Base-by-base conservation (phyloP, 345 rosid genomes). In the Rhodomyrtus tomentosa region DNA sequence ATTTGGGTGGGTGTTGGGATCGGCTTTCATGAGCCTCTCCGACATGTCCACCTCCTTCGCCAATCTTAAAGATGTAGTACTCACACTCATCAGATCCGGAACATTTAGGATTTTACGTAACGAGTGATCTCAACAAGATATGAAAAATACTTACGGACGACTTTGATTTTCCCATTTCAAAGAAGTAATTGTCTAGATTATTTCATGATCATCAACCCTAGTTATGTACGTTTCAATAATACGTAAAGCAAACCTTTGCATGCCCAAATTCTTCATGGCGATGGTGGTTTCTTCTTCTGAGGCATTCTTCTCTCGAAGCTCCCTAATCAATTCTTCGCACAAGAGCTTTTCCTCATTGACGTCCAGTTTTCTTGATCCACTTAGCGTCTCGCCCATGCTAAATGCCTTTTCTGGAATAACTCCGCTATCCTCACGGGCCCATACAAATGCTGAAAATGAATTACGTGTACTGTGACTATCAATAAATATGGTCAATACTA, bases 201-300 rank as follows among this genome's bases (percentile, higher is more conserved):
- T 45, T 45, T 45, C 49, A 45, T 59, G 40, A 15, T 59, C 40
- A 59, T 59, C 73, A 15, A 7, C 55, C 72, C 72, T 58, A 13
- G 29, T n/a, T 58, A 58, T 58, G 13, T 29, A 13, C 20, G 14
- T 5, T 27, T 13, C 2, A n/a, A 58, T 12, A n/a, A 7, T 58
- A n/a, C 13, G 27, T 27, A 58, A 29, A 59, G 73, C 73, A 82
- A 62, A 88, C 90, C 90, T 84, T 52, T 82, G 25, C 13, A 80
- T 11, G 51, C 88, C 90, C 84, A 88, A 27, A 10, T 86, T 82
- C 45, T 87, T 85, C 89, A 87, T 73, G 42, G 85, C 86, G 11
- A 9, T n/a, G 81, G 32, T 86, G n/a, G 74, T 83, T 38, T 68
- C 53, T 3, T 22, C 29, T 5, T 86, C 82, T 5, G 87, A 72